These are phyloP conservation scores for Jatropha podagrica DNA, from an alignment of 441 rosid genomes.

Conservation along the genomic window DNA sequence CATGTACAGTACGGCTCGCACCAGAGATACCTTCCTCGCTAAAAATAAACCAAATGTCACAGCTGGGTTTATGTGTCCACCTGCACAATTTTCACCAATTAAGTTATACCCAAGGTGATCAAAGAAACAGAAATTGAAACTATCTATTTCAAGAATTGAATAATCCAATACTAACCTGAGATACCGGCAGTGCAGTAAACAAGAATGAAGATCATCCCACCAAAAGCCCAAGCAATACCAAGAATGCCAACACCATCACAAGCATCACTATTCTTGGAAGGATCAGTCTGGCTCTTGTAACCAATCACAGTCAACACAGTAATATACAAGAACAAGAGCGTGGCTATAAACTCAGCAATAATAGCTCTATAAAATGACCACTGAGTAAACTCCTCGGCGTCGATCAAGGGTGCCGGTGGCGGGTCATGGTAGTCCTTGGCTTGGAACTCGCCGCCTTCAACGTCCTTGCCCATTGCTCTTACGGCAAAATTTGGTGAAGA, in stretches of 20 bases:
- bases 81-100: constrained; percentile 24
- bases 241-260: constrained; percentile 76
- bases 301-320: constrained; percentile 76
- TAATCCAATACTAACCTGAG: constrained; percentile 38
- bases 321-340: constrained; percentile 65
- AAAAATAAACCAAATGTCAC: constrained; percentile 70
- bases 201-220: constrained; percentile 88
- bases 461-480: constrained; percentile 47
- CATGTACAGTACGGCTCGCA: constrained; percentile 63
- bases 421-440: constrained; percentile 80
- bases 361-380: constrained; percentile 85
- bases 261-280: constrained; percentile 36
- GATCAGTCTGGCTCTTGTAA: constrained; percentile 47
- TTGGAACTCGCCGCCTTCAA: constrained; percentile 32
- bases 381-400: constrained; percentile 50
- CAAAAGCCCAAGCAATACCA: constrained; percentile 90
- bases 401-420: constrained; percentile 71
- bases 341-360: constrained; percentile 81
- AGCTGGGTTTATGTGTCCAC: constrained; percentile 72
- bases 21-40: constrained; percentile 67
- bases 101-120: background rate
- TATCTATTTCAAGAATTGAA: too few relatives aligned
- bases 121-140: too few relatives aligned
- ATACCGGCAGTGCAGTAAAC: constrained; percentile 89
- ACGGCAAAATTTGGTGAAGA: background rate